Base-by-base conservation (phyloP, 805 yeast species). In the Suhomyces sp. region DNA sequence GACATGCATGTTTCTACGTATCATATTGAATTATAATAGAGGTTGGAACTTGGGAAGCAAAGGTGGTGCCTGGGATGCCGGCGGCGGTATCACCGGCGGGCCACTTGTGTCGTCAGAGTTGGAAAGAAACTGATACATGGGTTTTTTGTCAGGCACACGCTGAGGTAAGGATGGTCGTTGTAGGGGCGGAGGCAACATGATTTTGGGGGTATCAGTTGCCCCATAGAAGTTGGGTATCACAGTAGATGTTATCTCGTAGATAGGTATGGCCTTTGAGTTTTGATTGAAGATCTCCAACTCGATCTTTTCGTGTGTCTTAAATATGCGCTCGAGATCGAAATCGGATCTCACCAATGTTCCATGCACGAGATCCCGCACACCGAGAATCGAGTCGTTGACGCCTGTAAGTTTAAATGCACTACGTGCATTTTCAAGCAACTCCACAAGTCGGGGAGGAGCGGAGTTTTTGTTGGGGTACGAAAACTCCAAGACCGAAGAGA, bases 371-470 rank as follows among this genome's bases (percentile, higher is more conserved):
- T 71, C 64, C 42, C 67, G 59, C 44, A 74, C 54, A 8, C 71
- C 71, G 44, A 72, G 57, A 15, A 56, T 59, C 19, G 56, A 48
- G 15, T 55, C 54, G 33, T 54, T 54, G 26, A 36, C 27, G 8
- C 50, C 44, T 13, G 49, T 27, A 15, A 57, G 52, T 48, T 81
- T 79, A 67, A 92, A 92, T 23, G 92, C 88, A 48, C 78, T 74
- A 51, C 82, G 83, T 13, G 90, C 90, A 64, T 90, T 91, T 52
- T 87, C 88, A 10, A 90, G 60, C n/a, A 92, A 70, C 68, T 92
- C 98, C 27, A 78, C 62, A 40, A 85, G 71, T 0, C 94, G 86
- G 2, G 98, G 98, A 6, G 96, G 87, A 0, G 96, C 87, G 45
- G 87, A 82, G 57, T 83, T 81, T 46, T 76, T 68, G 4, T 83